Evolutionary conservation across 2,329 filamentous ascomycete genomes (phyloP).

Genomic region (Paracoccidioides lutzii): DNA sequence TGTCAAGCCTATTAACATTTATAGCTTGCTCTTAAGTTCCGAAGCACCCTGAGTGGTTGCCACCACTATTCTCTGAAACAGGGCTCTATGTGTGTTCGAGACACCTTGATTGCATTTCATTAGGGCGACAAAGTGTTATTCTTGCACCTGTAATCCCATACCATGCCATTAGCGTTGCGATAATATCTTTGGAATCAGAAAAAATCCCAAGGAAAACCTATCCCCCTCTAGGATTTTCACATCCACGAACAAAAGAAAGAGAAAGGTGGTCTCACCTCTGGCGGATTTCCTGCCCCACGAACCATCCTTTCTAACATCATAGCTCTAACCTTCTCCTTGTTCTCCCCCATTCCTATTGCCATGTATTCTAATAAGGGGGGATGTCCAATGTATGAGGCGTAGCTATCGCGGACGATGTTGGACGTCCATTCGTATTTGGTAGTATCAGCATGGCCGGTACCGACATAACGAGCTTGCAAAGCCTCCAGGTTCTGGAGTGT

Average conservation of each 20-base stretch:
- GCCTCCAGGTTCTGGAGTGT: conserved; percentile 95
- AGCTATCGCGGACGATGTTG: conserved; percentile 89
- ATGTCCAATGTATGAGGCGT: conserved; percentile 79
- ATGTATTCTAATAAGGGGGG: conserved; percentile 80
- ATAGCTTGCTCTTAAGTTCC: neutral
- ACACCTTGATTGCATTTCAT: neutral
- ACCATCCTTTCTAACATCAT: conserved; percentile 67
- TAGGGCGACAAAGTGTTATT: conserved; percentile 3
- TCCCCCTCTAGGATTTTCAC: neutral
- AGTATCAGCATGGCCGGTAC: conserved; percentile 91
- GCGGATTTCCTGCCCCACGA: conserved; percentile 52
- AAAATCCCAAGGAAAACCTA: neutral
- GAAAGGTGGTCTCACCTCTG: conserved; percentile 36
- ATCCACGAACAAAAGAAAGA: neutral
- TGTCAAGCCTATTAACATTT: neutral
- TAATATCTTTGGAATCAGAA: neutral
- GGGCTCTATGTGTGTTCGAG: neutral
- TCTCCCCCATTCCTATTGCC: conserved; percentile 75
- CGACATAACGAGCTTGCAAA: conserved; percentile 88
- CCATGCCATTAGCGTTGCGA: neutral
- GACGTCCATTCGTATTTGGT: conserved; percentile 95
- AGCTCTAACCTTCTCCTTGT: conserved; percentile 64
- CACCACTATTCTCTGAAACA: neutral
- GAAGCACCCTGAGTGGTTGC: neutral
- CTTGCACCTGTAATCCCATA: conserved; percentile 6